Conservation (phyloP, 2,329 filamentous ascomycete genomes). For the Clonostachys byssicola region DNA sequence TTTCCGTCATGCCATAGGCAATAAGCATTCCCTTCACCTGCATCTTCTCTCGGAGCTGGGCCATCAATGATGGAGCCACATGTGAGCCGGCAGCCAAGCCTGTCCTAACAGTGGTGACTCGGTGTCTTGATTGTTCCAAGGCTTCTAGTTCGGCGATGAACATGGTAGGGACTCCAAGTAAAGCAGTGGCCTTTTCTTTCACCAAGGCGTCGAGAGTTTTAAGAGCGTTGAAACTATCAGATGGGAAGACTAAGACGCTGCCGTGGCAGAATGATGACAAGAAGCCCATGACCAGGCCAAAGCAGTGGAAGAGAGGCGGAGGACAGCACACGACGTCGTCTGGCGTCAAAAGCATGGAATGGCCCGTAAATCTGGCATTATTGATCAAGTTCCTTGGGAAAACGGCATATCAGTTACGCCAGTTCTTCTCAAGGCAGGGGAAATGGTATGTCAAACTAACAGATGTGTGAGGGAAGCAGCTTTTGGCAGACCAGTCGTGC, state of each 20-base stretch:
- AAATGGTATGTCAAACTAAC: no score
- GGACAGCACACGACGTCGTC: background rate
- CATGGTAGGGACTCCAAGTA: slow-evolving; percentile 60
- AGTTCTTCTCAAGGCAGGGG: no score
- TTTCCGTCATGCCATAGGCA: slow-evolving; percentile 64
- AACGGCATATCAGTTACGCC: no score
- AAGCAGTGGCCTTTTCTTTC: slow-evolving; percentile 46
- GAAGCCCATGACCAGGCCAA: slow-evolving; percentile 67
- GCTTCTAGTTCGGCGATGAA: slow-evolving; percentile 60
- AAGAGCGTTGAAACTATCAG: slow-evolving; percentile 59
- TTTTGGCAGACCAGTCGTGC: no score
- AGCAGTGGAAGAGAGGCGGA: slow-evolving; percentile 61
- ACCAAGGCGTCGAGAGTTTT: slow-evolving; percentile 53
- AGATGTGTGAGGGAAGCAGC: no score
- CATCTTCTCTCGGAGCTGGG: slow-evolving; percentile 53
- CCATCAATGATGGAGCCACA: slow-evolving; percentile 60
- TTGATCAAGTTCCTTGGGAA: no score
- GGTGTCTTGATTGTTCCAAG: slow-evolving; percentile 33
- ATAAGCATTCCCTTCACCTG: slow-evolving; percentile 54
- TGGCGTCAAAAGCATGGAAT: background rate
- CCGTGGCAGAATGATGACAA: slow-evolving; percentile 65
- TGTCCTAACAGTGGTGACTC: slow-evolving; percentile 43
- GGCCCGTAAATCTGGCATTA: background rate
- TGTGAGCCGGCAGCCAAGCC: slow-evolving; percentile 64
- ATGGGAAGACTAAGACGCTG: slow-evolving; percentile 60